Evolutionary conservation across 768 basidiomycete species (phyloP).

Genomic region (Naganishia antarctica): DNA sequence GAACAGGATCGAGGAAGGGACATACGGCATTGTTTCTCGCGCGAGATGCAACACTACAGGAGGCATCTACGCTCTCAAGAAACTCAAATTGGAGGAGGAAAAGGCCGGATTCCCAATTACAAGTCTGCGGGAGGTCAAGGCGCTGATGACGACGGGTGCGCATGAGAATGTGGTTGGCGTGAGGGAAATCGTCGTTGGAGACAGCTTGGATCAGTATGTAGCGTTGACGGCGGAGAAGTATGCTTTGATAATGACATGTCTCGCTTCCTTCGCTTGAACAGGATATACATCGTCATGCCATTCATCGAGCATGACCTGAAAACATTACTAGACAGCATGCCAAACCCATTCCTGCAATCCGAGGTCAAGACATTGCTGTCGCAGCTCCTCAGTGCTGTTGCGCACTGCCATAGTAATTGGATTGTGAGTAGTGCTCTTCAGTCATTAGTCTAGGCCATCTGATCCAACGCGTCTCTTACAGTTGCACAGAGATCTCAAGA

Average conservation of each 20-base stretch:
- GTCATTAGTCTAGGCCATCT: neutral
- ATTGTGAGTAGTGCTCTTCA: constrained; percentile 52
- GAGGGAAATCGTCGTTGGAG: constrained; percentile 94
- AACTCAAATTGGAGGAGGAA: constrained; percentile 95
- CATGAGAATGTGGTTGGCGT: constrained; percentile 98
- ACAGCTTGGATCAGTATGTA: constrained; percentile 96
- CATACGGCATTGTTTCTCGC: constrained; percentile 95
- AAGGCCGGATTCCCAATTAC: constrained; percentile 99
- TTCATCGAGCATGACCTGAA: constrained; percentile 99
- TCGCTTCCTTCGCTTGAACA: constrained; percentile 42
- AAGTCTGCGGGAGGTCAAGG: constrained; percentile 85
- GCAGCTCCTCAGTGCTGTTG: constrained; percentile 86
- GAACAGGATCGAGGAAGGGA: constrained; percentile 98
- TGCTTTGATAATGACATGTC: neutral
- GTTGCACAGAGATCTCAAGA: constrained; percentile 93
- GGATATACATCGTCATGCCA: constrained; percentile 99
- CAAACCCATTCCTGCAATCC: constrained; percentile 89
- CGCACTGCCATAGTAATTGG: constrained; percentile 93
- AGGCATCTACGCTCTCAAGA: constrained; percentile 94
- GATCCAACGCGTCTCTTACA: constrained; percentile 25
- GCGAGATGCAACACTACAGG: constrained; percentile 90
- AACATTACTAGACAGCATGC: constrained; percentile 88
- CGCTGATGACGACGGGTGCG: constrained; percentile 79
- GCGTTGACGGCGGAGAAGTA: neutral
- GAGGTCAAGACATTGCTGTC: constrained; percentile 96